Evolutionary conservation across 192 early-diverging fungal genomes (phyloP).

Genomic region (Geranomyces michiganensis): DNA sequence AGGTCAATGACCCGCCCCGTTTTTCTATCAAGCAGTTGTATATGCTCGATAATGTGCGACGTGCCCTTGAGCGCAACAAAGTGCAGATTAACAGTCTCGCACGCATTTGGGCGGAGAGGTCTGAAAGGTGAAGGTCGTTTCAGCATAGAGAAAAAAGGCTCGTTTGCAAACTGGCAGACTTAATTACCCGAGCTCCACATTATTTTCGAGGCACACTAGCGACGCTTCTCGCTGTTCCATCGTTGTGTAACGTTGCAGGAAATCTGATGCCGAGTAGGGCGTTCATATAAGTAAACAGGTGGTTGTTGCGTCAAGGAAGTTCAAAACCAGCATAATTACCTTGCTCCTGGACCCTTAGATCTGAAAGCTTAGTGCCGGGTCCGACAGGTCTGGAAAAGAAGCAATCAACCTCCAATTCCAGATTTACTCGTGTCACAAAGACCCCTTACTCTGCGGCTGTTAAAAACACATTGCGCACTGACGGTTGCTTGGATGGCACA

Average conservation of each 20-base stretch:
- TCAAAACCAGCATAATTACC: no score
- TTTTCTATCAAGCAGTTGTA: constrained; percentile 37
- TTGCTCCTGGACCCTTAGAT: no score
- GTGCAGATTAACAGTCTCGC: constrained; percentile 48
- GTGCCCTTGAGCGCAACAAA: constrained; percentile 49
- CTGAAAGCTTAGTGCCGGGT: no score
- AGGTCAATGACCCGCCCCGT: constrained; percentile 22
- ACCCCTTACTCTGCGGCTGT: no score
- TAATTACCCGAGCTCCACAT: constrained; percentile 41
- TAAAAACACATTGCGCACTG: not conserved
- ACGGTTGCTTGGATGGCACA: constrained; percentile 14
- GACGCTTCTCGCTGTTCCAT: constrained; percentile 37
- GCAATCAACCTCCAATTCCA: no score
- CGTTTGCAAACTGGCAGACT: no score
- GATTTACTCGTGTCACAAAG: no score
- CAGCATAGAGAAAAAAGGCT: not conserved
- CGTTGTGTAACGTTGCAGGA: constrained; percentile 8
- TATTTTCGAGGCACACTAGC: constrained; percentile 45
- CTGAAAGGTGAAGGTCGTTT: not conserved
- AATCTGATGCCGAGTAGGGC: not conserved
- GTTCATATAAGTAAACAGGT: no score
- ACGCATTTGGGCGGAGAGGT: constrained; percentile 31
- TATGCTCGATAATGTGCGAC: constrained; percentile 36
- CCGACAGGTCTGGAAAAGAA: no score
- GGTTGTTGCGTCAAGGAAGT: no score